These are phyloP conservation scores for Coemansia sp. DNA, from an alignment of 192 early-diverging fungal species.

Conservation along the genomic window DNA sequence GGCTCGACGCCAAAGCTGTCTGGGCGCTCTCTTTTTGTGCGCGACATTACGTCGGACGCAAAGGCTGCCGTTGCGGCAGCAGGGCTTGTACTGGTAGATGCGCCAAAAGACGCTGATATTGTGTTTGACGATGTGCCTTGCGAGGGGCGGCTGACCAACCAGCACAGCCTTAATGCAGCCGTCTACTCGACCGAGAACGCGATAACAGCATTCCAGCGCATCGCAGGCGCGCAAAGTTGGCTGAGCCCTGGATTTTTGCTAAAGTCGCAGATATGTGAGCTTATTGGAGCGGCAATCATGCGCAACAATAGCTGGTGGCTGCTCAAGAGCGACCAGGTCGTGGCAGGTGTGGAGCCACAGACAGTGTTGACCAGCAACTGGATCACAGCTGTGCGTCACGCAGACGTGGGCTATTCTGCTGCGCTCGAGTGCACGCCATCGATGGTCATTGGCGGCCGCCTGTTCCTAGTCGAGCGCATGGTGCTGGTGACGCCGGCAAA, in stretches of 20 bases:
- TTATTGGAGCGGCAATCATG: conserved; percentile 49
- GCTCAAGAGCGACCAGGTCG: conserved; percentile 24
- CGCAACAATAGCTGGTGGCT: conserved; percentile 43
- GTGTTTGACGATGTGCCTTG: conserved; percentile 29
- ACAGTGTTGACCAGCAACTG: conserved; percentile 40
- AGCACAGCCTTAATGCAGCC: conserved; percentile 33
- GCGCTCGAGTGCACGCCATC: conserved; percentile 35
- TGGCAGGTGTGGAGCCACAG: conserved; percentile 14
- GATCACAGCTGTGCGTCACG: conserved; percentile 42
- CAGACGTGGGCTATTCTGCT: conserved; percentile 45
- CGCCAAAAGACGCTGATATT: conserved; percentile 28
- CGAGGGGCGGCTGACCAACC: conserved; percentile 19
- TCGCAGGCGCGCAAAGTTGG: conserved; percentile 39
- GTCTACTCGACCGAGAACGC: conserved; percentile 32
- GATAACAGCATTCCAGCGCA: conserved; percentile 31
- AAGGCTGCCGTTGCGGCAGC: conserved; percentile 14
- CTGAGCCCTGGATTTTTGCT: conserved; percentile 37
- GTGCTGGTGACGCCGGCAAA: conserved; percentile 40
- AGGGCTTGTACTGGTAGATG: conserved; percentile 16
- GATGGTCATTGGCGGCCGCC: conserved; percentile 17
- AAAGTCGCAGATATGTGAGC: conserved; percentile 41
- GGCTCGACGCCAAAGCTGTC: conserved; percentile 9
- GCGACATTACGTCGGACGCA: conserved; percentile 7
- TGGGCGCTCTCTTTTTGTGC: conserved; percentile 25
- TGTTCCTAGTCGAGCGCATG: conserved; percentile 22